These are phyloP conservation scores for Venturia aucupariae DNA, from an alignment of 2,329 filamentous ascomycete species.

Conservation along the genomic window DNA sequence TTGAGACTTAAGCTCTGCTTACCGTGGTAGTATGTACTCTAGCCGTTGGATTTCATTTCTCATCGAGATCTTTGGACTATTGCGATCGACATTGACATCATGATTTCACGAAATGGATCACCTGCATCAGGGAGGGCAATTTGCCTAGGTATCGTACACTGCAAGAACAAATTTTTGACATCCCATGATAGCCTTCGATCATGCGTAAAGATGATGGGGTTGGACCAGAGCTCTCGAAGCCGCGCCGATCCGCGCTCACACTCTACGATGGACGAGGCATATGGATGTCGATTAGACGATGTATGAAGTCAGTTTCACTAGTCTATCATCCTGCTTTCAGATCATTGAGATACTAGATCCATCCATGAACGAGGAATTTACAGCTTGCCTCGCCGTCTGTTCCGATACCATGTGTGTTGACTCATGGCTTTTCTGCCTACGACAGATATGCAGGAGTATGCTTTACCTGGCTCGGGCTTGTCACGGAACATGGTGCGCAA, in stretches of 20 bases:
- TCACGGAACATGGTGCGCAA: neutral
- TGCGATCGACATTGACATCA: constrained; percentile 1
- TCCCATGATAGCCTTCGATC: neutral
- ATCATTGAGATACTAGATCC: neutral
- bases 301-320: neutral
- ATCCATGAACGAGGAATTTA: too few relatives aligned
- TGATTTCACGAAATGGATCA: neutral
- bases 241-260: neutral
- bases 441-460: neutral
- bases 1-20: neutral
- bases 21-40: neutral
- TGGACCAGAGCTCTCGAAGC: neutral
- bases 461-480: neutral
- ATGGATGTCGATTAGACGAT: too few relatives aligned
- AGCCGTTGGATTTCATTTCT: neutral
- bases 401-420: neutral
- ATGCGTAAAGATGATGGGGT: neutral
- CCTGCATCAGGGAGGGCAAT: neutral
- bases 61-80: neutral
- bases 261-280: neutral
- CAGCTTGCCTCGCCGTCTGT: neutral
- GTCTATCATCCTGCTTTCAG: neutral
- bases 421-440: neutral
- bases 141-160: neutral
- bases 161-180: neutral